Percentiles rank a stretch among this genome's conserved stretches.
Evolutionary conservation across 2,329 filamentous ascomycete genomes (phyloP).

Genomic region (Gyromitra esculenta): DNA sequence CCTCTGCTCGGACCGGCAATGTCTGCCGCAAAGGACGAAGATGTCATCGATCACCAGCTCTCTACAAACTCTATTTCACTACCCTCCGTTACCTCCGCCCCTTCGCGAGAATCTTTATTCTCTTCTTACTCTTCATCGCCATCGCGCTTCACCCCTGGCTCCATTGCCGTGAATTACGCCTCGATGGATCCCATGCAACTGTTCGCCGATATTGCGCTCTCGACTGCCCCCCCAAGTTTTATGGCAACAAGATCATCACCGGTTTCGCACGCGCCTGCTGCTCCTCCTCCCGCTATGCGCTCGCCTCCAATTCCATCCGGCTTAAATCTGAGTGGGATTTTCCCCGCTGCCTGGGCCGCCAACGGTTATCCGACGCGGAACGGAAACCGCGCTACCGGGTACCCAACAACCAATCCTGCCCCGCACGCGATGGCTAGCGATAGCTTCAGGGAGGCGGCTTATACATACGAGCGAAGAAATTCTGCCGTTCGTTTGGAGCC

Average conservation of each 20-base stretch:
- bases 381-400: conserved; percentile 33
- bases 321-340: conserved; percentile 7
- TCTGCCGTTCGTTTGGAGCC: conserved; percentile 49
- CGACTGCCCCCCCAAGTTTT: conserved; percentile 47
- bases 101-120: conserved; percentile 19
- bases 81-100: conserved; percentile 18
- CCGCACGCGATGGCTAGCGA: conserved; percentile 40
- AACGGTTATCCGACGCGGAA: conserved; percentile 50
- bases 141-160: conserved; percentile 27
- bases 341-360: conserved; percentile 28
- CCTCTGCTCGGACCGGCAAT: conserved; percentile 31
- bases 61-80: conserved; percentile 14
- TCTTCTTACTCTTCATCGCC: conserved; percentile 6
- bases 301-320: conserved; percentile 32
- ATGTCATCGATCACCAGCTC: conserved; percentile 21
- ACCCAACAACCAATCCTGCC: conserved; percentile 11
- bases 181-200: conserved; percentile 50
- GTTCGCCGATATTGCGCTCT: conserved; percentile 54
- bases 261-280: conserved; percentile 37
- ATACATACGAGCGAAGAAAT: conserved; percentile 44
- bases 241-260: conserved; percentile 41
- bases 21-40: conserved; percentile 25
- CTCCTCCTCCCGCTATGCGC: conserved; percentile 24
- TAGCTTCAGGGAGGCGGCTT: conserved; percentile 29
- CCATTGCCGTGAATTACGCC: conserved; percentile 29